Base-by-base conservation (phyloP, 169 alveolate species). In the Plasmodium falciparum region DNA sequence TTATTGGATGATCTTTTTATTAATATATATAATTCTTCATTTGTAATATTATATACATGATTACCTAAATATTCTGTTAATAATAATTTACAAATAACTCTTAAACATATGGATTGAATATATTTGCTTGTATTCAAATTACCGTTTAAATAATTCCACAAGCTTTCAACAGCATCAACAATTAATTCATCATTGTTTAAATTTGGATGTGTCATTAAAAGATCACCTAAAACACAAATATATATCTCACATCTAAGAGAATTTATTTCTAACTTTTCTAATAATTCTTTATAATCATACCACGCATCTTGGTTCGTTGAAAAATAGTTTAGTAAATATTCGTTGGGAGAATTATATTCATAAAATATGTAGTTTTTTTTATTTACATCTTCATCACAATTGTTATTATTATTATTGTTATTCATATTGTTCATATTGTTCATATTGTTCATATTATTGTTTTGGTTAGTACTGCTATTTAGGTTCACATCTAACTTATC, bases 211-310 rank as follows among this genome's bases (percentile, higher is more conserved):
- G 93, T 91, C 88, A 91, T 83, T 17, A 93, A 22, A 1, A 93
- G 73, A 73, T 93, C 96, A 11, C 93, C 92, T 22, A 93, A 88
- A 13, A 91, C 93, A 29, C 93, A 66, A 65, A 93, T 78, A 59
- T 91, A 93, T 91, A 93, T 90, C 49, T 93, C 96, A 61, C 96
- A 93, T 15, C 95, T 52, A 6, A 93, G 62, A 12, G 96, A 73
- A 47, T 91, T 91, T 39, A 93, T 70, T 72, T 93, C 96, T 24
- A 93, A 47, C 17, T 93, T 80, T 80, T 86, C 85, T 49, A 83
- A 33, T 50, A 83, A n/a, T 17, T 70, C 91, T 62, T 67, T 70
- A 83, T 83, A 83, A 12, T 58, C 85, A 71, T 71, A 70, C 91
- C 91, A 83, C 0, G 83, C 91, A 58, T 71, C 70, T 24, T 67